Evolutionary conservation across 768 basidiomycete species (phyloP), one percentile per base, ranked within the genome.

Genomic region (Xanthoconium purpureum): DNA sequence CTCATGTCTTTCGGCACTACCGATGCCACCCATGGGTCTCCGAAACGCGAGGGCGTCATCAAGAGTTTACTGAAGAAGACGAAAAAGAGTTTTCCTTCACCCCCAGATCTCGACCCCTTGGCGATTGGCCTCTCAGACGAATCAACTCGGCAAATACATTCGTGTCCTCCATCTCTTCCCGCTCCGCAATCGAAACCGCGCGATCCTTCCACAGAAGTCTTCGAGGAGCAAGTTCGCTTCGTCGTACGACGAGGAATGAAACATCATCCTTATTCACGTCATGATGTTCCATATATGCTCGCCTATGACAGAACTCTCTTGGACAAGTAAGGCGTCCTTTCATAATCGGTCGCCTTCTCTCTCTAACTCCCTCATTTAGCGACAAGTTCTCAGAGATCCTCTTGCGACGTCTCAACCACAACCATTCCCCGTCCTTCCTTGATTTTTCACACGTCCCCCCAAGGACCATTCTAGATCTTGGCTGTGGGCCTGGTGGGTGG

Each of bases 401-500:
- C 6, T 61, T 89, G 15, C 78, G 74, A 37, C 82, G 80, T n/a
- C 75, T 92, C 15, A 80, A 75, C 43, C 73, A 74, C 7, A 74
- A 73, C 3, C 77, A 76, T 6, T 78, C 80, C 0, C 88, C 89
- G 0, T 81, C 84, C 0, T 91, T 92, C 63, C 76, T 81, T 54
- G 71, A 79, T 56, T 80, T 78, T 57, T 66, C 74, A 36, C 75
- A 76, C 24, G 71, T 71, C n/a, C 75, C 77, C 1, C 85, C 88
- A 1, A 65, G 70, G 1, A 72, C 74, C 13, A 84, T 87, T 24
- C 78, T 93, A 8, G 90, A 92, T 63, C 71, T 93, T 13, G 91
- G 91, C 3, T 91, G 89, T 67, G 90, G 91, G 12, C 61, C 79
- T 46, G 89, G 89, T 0, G 65, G 79, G 47, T 93, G 91, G 91